Base-by-base conservation (phyloP, 2,329 filamentous ascomycete species). In the Microascus cirrosus region DNA sequence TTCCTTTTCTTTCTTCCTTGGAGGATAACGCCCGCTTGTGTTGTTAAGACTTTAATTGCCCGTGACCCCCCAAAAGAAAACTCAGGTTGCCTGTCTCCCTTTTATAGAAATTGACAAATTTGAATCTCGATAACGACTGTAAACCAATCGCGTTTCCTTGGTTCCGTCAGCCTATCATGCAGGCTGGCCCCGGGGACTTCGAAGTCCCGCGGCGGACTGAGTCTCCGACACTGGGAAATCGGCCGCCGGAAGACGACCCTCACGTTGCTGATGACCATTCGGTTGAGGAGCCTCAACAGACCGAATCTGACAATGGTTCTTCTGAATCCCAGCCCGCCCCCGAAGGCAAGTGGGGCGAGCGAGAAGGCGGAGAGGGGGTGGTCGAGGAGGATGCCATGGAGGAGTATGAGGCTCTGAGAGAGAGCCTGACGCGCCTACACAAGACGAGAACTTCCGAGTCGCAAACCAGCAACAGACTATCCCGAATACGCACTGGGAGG, bases 321-420 rank as follows among this genome's bases (percentile, higher is more conserved):
- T 50, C 45, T 8, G 2, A n/a, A 48, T 22, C 45, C 5, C 45
- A 63, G 36, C 28, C 58, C 50, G 59, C 59, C 24, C 54, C 57
- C 11, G 64, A 67, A 20, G 69, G 69, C 5, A 70, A 68, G 15
- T 74, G 71, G 71, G 71, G 71, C 7, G 71, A 73, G 56, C 67
- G 67, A 32, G 28, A 32, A 2, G 67, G 69, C 53, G 69, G 66
- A 11, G 68, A 69, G 18, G 69, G 66, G 15, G 62, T 73, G 53
- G 66, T 67, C 18, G 65, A 71, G 58, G 63, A 65, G 11, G 64
- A 66, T 11, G 71, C 71, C 1, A 65, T 66, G 60, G 64, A 70
- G 48, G 67, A 73, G 61, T 66, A 73, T 32, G 69, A 73, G 53
- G 65, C 65, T 4, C 60, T 74, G 24, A 63, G 70, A 15, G 64